Evolutionary conservation across 768 basidiomycete species (phyloP).

Genomic region (Roridomyces roridus): DNA sequence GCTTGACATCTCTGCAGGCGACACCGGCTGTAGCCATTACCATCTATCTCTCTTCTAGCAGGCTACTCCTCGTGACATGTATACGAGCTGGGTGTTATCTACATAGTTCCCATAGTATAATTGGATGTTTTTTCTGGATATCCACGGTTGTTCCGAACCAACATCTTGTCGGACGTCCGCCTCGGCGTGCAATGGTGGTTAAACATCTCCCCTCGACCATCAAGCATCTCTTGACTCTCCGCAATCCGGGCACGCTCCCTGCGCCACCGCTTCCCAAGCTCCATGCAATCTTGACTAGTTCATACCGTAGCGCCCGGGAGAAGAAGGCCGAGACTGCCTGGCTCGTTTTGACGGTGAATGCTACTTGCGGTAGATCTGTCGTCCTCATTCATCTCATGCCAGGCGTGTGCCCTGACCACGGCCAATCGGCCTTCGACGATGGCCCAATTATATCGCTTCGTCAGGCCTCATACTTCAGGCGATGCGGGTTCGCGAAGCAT

Average conservation of each 20-base stretch:
- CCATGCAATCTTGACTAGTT: constrained; percentile 60
- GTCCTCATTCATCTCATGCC: constrained; percentile 29
- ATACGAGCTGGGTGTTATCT: constrained; percentile 7
- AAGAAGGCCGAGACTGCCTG: constrained; percentile 78
- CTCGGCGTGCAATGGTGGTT: constrained; percentile 36
- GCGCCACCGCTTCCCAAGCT: constrained; percentile 62
- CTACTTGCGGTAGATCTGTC: constrained; percentile 12
- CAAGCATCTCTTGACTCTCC: constrained; percentile 75
- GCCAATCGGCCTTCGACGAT: constrained; percentile 81
- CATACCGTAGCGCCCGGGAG: constrained; percentile 68
- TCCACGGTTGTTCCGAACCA: background rate
- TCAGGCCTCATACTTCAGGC: constrained; percentile 46
- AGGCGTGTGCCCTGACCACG: constrained; percentile 87
- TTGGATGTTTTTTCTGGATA: background rate
- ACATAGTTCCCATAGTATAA: constrained; percentile 10
- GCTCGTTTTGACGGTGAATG: constrained; percentile 77
- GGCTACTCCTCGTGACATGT: constrained; percentile 21
- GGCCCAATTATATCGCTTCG: constrained; percentile 83
- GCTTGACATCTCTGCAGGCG: constrained; percentile 16
- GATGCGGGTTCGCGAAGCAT: constrained; percentile 42
- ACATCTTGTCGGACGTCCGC: background rate
- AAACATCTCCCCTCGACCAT: constrained; percentile 65
- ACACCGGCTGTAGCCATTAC: constrained; percentile 22
- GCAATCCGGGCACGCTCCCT: constrained; percentile 64
- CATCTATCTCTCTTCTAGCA: constrained; percentile 9